These are phyloP conservation scores for Fomitopsis palustris DNA, from an alignment of 1,284 basidiomycete species.

Conservation along the genomic window DNA sequence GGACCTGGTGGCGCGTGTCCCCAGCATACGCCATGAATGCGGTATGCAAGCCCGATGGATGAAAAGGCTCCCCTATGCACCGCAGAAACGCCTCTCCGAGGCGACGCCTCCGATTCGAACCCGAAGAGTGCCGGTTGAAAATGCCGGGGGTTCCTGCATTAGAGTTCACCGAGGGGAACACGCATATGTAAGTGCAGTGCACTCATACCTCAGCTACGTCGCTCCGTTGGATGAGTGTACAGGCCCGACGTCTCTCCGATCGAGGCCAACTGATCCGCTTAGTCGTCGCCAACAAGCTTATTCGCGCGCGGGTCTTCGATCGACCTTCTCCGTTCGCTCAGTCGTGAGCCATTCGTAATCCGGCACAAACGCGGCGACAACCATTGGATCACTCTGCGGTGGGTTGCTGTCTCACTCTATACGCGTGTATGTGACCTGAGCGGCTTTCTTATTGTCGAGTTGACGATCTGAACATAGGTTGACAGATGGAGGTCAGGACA, in stretches of 20 bases:
- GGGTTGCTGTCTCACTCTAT: neutral
- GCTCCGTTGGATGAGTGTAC: neutral
- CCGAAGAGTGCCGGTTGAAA: neutral
- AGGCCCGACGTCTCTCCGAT: neutral
- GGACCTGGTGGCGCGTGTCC: neutral
- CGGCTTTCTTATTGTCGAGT: neutral
- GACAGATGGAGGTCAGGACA: neutral
- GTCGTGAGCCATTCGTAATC: neutral
- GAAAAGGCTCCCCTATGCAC: neutral
- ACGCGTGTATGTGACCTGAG: neutral
- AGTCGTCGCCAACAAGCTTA: neutral
- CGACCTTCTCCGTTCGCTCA: neutral
- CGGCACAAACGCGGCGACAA: neutral
- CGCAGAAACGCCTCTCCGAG: neutral
- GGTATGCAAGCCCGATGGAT: neutral
- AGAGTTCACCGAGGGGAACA: neutral
- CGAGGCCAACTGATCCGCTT: neutral
- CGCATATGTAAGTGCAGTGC: neutral
- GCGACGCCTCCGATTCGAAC: neutral
- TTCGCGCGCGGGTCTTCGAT: neutral
- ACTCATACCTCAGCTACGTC: neutral
- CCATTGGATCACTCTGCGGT: neutral
- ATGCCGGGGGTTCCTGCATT: neutral
- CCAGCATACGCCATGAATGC: neutral
- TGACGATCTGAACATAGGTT: neutral